phyloP scores from a whole-genome alignment of 495 filamentous ascomycete genomes.

The Penicillium waksmanii region DNA sequence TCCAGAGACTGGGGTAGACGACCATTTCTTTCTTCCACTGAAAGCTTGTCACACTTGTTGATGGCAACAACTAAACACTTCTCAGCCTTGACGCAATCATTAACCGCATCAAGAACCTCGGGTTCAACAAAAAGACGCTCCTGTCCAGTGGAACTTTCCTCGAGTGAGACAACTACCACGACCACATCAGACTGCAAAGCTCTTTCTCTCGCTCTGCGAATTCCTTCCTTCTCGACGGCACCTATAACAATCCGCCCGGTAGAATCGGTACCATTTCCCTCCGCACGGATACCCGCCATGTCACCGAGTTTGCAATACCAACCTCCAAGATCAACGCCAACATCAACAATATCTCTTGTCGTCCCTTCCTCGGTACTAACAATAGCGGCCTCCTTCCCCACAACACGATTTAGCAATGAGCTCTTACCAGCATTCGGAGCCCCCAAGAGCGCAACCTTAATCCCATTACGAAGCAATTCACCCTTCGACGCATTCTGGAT shows the following conservation, averaged over 20 bases:
- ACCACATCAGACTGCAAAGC: slow-evolving; percentile 86
- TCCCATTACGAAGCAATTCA: slow-evolving; percentile 84
- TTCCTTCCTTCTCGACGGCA: slow-evolving; percentile 85
- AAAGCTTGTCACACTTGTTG: slow-evolving; percentile 78
- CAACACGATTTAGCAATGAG: slow-evolving; percentile 84
- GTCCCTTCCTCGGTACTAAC: slow-evolving; percentile 91
- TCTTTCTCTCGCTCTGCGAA: slow-evolving; percentile 79
- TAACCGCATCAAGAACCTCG: slow-evolving; percentile 61
- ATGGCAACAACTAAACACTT: slow-evolving; percentile 70
- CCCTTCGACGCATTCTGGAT: slow-evolving; percentile 77
- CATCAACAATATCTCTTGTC: slow-evolving; percentile 91
- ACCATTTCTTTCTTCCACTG: slow-evolving; percentile 10
- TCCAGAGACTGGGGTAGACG: slow-evolving; percentile 23
- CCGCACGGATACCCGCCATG: slow-evolving; percentile 76
- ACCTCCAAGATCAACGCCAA: slow-evolving; percentile 85
- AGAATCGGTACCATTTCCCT: slow-evolving; percentile 34
- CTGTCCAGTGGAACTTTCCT: slow-evolving; percentile 42
- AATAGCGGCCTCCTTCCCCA: slow-evolving; percentile 93
- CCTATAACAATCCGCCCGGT: slow-evolving; percentile 54
- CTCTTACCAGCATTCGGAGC: slow-evolving; percentile 97
- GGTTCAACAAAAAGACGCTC: slow-evolving; percentile 50
- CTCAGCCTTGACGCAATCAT: slow-evolving; percentile 56
- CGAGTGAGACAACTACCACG: slow-evolving; percentile 75
- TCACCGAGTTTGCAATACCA: slow-evolving; percentile 89
- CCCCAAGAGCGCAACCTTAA: slow-evolving; percentile 82